Base-by-base conservation (phyloP, 2,329 filamentous ascomycete species). In the Lithohypha guttulata region DNA sequence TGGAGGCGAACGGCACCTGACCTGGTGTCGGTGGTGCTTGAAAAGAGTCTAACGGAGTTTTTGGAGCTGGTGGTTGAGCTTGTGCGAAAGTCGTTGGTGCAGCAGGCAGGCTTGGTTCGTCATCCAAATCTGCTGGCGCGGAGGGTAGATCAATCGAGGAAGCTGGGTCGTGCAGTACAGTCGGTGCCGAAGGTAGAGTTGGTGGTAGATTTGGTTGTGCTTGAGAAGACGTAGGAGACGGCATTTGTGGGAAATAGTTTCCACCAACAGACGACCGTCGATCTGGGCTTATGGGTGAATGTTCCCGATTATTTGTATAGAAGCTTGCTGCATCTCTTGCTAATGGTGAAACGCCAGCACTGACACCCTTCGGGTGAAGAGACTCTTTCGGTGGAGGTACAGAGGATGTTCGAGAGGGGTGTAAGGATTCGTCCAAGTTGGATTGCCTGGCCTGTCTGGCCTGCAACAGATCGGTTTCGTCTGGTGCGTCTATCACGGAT, bases 401-500 rank as follows among this genome's bases (percentile, higher is more conserved):
- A 9, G 63, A 66, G 3, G 63, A 57, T 21, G 61, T 55, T 47
- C 66, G 53, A 15, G 64, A 67, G 22, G 69, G 65, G 54, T 67
- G 70, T 43, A 67, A 54, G 2, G 70, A 71, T 42, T 68, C 58
- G 47, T 71, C 60, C 2, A 66, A 54, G n/a, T 61, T 63, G 3
- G 69, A 69, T 45, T 66, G 64, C 25, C 58, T 59, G 13, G 68
- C 66, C 40, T 67, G 54, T 23, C 51, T 57, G 40, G 55, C 53
- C 38, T 64, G 59, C 19, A 69, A 61, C 29, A 65, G 63, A 44
- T 70, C 64, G 25, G 67, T 63, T 33, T 76, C 75, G 43, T 79
- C 73, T 3, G 71, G 68, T 0, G 68, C 68, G 23, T 77, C 73
- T 51, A 80, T 75, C 7, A 79, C 74, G 2, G 70, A 70, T 1